Evolutionary conservation across 2,329 filamentous ascomycete genomes (phyloP), one percentile per base, ranked within the genome.

Genomic region (Phyllosticta citriasiana): DNA sequence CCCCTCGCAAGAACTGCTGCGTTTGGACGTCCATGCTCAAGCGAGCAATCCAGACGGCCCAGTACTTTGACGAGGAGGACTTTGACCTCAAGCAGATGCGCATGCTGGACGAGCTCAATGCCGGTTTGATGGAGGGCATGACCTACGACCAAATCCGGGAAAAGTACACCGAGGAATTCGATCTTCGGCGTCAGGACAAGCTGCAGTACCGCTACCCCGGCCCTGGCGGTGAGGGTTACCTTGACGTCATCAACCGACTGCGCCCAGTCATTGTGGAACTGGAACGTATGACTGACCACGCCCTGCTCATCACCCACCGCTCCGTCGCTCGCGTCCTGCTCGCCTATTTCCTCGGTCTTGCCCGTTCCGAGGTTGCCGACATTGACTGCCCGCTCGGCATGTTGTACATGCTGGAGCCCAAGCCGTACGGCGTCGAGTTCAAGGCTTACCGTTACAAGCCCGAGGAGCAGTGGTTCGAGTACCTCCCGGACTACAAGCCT

Each of bases 1-100:
- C 81, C 30, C 84, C 88, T 30, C 83, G 89, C 69, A 96, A 96
- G 78, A 91, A 91, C 71, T 97, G 97, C 72, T 99, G 94, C 73
- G 90, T 99, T 16, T 99, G 94, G 94, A 97, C 93, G 0, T 96
- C 90, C 2, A 97, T 97, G 93, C 83, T 99, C 65, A 88, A 89
- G 71, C 88, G 94, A 65, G 91, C 89, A 63, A 87, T 94, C 57
- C 86, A 96, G 70, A 95, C 92, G 0, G 91, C 88, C 0, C 86
- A 94, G 65, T 88, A 88, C 72, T 99, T 97, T 72, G 89, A 96
- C 66, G 94, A 97, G 65, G 93, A 97, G 24, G 90, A 96, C 59
- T 96, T 58, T 12, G 94, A 97, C 66, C 87, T 95, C 67, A 99
- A 99, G 78, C 89, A 96, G 67, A 96, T 93, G 91, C 89, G 92